Evolutionary conservation across 345 rosid genomes (phyloP), one percentile per base, ranked within the genome.

Genomic region (Alliaria petiolata): DNA sequence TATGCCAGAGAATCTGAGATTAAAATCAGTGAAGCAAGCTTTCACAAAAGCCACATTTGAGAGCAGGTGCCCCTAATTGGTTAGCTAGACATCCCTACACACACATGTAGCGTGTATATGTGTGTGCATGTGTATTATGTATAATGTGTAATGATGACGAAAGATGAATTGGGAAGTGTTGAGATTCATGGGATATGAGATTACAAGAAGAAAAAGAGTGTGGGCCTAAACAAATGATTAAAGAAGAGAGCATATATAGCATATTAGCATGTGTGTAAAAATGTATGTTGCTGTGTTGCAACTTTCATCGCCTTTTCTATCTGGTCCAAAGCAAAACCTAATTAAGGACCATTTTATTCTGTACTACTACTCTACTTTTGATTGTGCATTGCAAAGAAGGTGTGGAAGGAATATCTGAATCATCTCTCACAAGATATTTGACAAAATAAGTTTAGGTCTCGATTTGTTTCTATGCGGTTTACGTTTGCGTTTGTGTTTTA

Each of bases 191-290:
- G 28, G 63, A 40, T n/a, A n/a, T 44, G 55, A 52, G n/a, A 60
- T 60, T 52, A 33, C 14, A 28, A 34, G 44, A 43, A 43, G 52
- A 33, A 66, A n/a, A 74, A 59, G 30, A 22, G 55, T 50, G 62
- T 65, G 68, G 72, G 62, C 16, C 69, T 34, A 33, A 12, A 17
- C 15, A 43, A 61, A 43, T 52, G 69, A 67, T 43, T 52, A 59
- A 75, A 44, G 74, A 60, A 60, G 46, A 66, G 33, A 31, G 67
- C 53, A 40, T 66, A 58, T n/a, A n/a, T n/a, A n/a, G n/a, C n/a
- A n/a, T n/a, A n/a, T n/a, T n/a, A n/a, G 57, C 69, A 67, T 67
- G 78, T 75, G 69, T 60, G 34, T 59, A 42, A 33, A n/a, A 65
- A 50, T 67, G 55, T 50, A 65, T 52, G 51, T 55, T 35, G n/a